Evolutionary conservation across 169 alveolate species (phyloP).

Genomic region (Plasmodium gonderi): DNA sequence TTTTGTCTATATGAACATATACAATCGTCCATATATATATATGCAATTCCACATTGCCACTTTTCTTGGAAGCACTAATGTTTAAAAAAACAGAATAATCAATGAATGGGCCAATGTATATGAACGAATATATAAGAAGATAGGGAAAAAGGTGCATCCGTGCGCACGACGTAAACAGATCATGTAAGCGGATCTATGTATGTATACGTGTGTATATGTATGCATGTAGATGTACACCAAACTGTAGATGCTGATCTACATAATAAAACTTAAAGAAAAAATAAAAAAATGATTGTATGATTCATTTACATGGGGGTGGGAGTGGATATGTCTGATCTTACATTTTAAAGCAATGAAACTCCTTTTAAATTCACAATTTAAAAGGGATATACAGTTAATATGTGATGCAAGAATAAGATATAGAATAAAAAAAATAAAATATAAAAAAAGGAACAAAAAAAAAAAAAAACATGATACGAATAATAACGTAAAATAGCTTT

Average conservation of each 20-base stretch:
- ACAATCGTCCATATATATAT: background rate
- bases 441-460: background rate
- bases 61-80: background rate
- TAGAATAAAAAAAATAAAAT: background rate
- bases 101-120: background rate
- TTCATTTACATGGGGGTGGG: background rate
- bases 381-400: background rate
- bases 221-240: background rate
- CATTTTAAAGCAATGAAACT: conserved; percentile 21
- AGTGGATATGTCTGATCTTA: background rate
- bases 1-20: background rate
- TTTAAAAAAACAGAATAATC: background rate
- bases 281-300: background rate
- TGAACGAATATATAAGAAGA: background rate
- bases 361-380: conserved; percentile 6
- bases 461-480: background rate
- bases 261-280: background rate
- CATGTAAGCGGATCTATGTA: too few species aligned
- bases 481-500: background rate
- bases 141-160: background rate
- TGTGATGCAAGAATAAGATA: background rate
- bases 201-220: background rate
- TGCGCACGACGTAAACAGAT: too few species aligned
- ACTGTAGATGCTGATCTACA: background rate
- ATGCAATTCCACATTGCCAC: background rate